Percentiles rank a stretch among this genome's conserved stretches.
phyloP scores from a whole-genome alignment of 2,329 filamentous ascomycete genomes.

The Knoxdaviesia proteae region DNA sequence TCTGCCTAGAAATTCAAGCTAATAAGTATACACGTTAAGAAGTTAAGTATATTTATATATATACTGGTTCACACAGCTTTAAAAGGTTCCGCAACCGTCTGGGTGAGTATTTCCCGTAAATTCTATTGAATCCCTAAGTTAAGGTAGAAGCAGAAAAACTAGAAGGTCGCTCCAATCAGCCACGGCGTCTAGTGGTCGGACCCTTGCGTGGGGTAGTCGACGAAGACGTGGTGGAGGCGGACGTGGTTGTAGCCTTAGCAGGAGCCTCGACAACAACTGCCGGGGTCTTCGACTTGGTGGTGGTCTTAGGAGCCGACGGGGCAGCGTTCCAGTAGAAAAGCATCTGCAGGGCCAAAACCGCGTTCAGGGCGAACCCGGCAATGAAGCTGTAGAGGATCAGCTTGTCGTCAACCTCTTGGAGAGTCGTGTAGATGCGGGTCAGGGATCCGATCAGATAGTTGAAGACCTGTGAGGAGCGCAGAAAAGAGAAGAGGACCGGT shows the following conservation, averaged over 20 bases:
- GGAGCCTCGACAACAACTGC: constrained; percentile 8
- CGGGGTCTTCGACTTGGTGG: constrained; percentile 19
- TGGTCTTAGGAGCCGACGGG: constrained; percentile 22
- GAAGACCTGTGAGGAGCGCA: constrained; percentile 48
- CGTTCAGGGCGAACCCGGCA: constrained; percentile 76
- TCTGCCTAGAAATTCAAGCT: too few species aligned
- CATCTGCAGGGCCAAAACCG: constrained; percentile 75
- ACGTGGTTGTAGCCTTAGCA: neutral
- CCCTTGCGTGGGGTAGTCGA: constrained; percentile 16
- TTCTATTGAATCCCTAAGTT: neutral
- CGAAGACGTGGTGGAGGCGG: constrained; percentile 10
- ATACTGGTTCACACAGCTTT: constrained; percentile 1
- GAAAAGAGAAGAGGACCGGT: neutral
- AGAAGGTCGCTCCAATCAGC: constrained; percentile 9
- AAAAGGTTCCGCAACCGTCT: neutral
- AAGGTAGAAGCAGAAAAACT: constrained; percentile 1
- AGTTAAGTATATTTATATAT: neutral
- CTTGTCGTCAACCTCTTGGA: constrained; percentile 94
- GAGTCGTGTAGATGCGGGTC: constrained; percentile 87
- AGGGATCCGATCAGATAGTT: constrained; percentile 91
- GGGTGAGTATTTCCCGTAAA: neutral
- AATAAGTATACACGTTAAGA: neutral
- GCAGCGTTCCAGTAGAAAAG: constrained; percentile 81
- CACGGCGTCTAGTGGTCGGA: constrained; percentile 22
- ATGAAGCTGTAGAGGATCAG: constrained; percentile 90